phyloP scores from a whole-genome alignment of 768 basidiomycete genomes.

The Tulasnella sp. region DNA sequence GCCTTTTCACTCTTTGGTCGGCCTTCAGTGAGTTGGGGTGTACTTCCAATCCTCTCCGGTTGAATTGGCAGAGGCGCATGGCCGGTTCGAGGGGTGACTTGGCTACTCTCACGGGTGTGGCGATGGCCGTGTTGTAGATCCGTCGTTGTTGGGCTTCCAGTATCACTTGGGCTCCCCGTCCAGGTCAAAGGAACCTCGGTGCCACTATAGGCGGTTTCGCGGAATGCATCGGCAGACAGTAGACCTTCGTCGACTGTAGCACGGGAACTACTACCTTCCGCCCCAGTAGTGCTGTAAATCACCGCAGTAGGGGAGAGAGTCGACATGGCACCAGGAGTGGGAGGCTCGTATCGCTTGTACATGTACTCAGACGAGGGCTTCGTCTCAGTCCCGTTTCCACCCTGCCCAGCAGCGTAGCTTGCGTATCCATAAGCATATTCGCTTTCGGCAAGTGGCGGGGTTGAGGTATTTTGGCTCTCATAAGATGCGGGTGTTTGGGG shows the following conservation, averaged over 20 bases:
- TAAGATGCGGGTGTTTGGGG: background rate
- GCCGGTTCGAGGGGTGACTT: slow-evolving; percentile 2
- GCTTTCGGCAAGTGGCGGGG: slow-evolving; percentile 3
- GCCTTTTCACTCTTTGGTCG: slow-evolving; percentile 14
- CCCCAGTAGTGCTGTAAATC: background rate
- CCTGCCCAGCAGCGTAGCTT: background rate
- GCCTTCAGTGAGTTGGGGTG: background rate
- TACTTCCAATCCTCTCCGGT: background rate
- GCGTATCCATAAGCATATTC: slow-evolving; percentile 6
- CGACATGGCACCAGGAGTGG: background rate
- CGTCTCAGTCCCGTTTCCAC: background rate
- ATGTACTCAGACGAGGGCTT: background rate
- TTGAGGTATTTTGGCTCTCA: background rate
- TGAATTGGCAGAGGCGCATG: background rate
- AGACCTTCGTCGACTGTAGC: background rate
- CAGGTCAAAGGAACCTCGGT: background rate
- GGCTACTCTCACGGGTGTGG: background rate
- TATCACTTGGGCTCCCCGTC: background rate
- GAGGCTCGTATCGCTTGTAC: slow-evolving; percentile 1
- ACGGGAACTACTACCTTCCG: background rate
- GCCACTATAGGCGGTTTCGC: background rate
- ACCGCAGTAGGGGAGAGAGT: background rate
- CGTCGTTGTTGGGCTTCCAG: background rate
- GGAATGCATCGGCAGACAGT: background rate
- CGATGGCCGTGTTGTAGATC: background rate